These are phyloP conservation scores for Limnanthes douglasii DNA, from an alignment of 345 rosid genomes.

Conservation along the genomic window DNA sequence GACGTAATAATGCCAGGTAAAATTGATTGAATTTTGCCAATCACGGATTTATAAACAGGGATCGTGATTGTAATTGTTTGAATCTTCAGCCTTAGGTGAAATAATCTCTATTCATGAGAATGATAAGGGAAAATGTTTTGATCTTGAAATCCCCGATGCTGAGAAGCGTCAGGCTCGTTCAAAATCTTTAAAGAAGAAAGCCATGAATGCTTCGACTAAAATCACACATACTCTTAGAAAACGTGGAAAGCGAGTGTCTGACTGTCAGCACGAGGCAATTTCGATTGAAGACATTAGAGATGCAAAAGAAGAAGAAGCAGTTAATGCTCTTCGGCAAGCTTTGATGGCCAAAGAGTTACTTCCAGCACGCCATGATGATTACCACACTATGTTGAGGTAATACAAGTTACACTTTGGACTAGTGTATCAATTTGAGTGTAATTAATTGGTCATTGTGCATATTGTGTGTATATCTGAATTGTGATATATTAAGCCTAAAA, in stretches of 20 bases:
- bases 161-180: conserved; percentile 38
- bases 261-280: conserved; percentile 15
- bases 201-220: conserved; percentile 63
- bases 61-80: neutral
- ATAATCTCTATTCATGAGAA: conserved; percentile 20
- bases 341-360: conserved; percentile 55
- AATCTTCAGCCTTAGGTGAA: conserved; percentile 21
- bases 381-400: conserved; percentile 90
- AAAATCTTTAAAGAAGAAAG: conserved; percentile 61
- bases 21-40: conserved; percentile 1
- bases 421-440: too few relatives aligned
- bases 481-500: too few relatives aligned
- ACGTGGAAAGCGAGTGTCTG: conserved; percentile 52
- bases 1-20: conserved; percentile 55
- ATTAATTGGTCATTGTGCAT: too few relatives aligned
- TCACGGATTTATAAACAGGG: too few relatives aligned
- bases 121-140: conserved; percentile 25
- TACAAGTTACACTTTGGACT: neutral
- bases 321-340: conserved; percentile 44
- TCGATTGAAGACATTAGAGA: conserved; percentile 73
- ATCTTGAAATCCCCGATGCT: conserved; percentile 47
- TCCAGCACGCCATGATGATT: conserved; percentile 65
- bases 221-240: conserved; percentile 54
- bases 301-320: conserved; percentile 63
- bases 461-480: too few relatives aligned